phyloP scores from a whole-genome alignment of 208 protist species.

The Trichomonas tenax region DNA sequence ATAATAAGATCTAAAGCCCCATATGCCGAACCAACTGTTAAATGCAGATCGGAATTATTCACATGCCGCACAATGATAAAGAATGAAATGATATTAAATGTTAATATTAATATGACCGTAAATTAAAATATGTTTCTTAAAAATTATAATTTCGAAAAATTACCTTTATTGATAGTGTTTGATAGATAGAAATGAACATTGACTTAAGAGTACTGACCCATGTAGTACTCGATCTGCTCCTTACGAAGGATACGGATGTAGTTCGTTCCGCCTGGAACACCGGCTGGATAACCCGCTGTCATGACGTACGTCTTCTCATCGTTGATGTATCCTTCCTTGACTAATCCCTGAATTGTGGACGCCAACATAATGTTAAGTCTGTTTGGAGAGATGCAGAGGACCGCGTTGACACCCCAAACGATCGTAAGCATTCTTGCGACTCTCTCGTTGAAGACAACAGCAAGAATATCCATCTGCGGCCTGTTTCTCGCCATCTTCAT shows the following conservation, averaged over 20 bases:
- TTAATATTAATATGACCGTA: no score
- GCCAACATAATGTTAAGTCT: neutral
- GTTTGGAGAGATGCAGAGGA: neutral
- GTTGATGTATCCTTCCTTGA: neutral
- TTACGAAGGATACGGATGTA: neutral
- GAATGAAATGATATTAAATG: no score
- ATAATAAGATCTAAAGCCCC: no score
- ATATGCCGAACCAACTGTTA: no score
- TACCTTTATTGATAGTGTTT: no score
- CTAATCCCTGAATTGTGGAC: neutral
- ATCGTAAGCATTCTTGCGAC: conserved; percentile 52
- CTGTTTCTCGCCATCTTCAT: conserved; percentile 81
- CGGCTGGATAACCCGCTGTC: neutral
- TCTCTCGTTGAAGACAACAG: conserved; percentile 59
- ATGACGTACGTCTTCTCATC: neutral
- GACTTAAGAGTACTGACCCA: no score
- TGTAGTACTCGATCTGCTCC: neutral
- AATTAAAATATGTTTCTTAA: no score
- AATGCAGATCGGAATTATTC: no score
- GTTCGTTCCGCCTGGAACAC: neutral
- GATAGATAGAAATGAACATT: no score
- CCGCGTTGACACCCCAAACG: conserved; percentile 60
- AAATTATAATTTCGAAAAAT: no score
- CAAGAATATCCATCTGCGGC: conserved; percentile 74
- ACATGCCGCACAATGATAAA: no score